These are phyloP conservation scores for Magnolia sinica DNA, from an alignment of 164 flowering plant genomes.

Conservation along the genomic window DNA sequence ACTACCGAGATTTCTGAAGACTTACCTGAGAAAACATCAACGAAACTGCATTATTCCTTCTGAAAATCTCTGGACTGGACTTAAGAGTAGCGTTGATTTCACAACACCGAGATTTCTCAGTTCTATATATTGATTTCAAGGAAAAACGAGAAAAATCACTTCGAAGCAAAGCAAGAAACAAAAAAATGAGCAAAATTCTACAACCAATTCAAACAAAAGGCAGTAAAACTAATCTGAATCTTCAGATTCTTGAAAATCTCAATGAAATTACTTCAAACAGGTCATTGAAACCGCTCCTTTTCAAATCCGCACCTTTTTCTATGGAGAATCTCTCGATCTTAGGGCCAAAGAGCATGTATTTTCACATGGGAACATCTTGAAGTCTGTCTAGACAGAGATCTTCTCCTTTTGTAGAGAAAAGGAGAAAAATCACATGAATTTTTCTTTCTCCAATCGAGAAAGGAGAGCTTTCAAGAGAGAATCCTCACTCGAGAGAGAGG, in stretches of 20 bases:
- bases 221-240: background rate
- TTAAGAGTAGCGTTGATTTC: background rate
- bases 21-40: background rate
- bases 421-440: background rate
- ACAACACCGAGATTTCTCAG: background rate
- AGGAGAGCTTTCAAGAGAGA: background rate
- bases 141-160: background rate
- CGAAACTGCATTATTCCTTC: background rate
- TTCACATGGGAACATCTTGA: background rate
- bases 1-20: background rate
- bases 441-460: background rate
- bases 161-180: background rate
- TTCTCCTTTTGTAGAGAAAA: background rate
- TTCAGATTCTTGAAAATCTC: background rate
- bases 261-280: background rate
- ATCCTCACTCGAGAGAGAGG: no score
- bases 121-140: background rate
- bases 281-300: no score
- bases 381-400: no score
- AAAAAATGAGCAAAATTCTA: background rate
- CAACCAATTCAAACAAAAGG: background rate
- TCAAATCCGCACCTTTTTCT: background rate
- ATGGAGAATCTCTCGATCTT: background rate
- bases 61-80: background rate
- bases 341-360: background rate